Evolutionary conservation across 495 filamentous ascomycete species (phyloP).

Genomic region (Barbatosphaeria neglecta): DNA sequence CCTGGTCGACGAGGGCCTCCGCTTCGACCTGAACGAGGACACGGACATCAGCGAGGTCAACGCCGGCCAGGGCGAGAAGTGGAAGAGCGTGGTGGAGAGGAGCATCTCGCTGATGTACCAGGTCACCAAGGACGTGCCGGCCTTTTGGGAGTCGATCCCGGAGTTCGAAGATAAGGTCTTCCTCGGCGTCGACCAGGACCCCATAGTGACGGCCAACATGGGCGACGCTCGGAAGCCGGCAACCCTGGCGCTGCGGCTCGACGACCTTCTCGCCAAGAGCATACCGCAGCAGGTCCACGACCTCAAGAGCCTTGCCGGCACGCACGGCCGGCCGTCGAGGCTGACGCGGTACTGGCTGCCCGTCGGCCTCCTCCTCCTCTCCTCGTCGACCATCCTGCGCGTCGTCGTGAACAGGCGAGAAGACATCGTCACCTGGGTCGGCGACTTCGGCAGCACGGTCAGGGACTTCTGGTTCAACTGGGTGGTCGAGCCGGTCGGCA

Average conservation of each 20-base stretch:
- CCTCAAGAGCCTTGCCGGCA: conserved; percentile 34
- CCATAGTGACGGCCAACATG: conserved; percentile 33
- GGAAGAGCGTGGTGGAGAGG: conserved; percentile 58
- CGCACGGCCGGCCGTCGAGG: conserved; percentile 65
- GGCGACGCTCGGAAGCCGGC: conserved; percentile 34
- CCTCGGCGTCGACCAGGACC: conserved; percentile 48
- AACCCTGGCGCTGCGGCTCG: conserved; percentile 54
- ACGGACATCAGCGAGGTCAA: conserved; percentile 11
- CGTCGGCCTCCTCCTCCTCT: conserved; percentile 51
- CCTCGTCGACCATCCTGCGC: conserved; percentile 69
- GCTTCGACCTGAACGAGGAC: conserved; percentile 39
- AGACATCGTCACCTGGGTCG: conserved; percentile 65
- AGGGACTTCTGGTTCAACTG: conserved; percentile 92
- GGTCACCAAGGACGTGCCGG: conserved; percentile 50
- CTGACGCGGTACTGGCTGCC: conserved; percentile 84
- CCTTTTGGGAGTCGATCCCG: conserved; percentile 39
- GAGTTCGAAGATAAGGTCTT: conserved; percentile 73
- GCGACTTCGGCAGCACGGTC: conserved; percentile 60
- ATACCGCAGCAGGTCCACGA: conserved; percentile 43
- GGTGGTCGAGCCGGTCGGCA: conserved; percentile 74
- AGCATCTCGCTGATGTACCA: conserved; percentile 73
- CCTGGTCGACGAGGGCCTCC: conserved; percentile 69
- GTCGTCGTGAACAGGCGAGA: conserved; percentile 58
- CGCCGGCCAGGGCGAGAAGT: conserved; percentile 40
- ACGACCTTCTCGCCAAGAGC: conserved; percentile 49